Evolutionary conservation across 169 alveolate genomes (phyloP).

Genomic region (Eimeria sp.): DNA sequence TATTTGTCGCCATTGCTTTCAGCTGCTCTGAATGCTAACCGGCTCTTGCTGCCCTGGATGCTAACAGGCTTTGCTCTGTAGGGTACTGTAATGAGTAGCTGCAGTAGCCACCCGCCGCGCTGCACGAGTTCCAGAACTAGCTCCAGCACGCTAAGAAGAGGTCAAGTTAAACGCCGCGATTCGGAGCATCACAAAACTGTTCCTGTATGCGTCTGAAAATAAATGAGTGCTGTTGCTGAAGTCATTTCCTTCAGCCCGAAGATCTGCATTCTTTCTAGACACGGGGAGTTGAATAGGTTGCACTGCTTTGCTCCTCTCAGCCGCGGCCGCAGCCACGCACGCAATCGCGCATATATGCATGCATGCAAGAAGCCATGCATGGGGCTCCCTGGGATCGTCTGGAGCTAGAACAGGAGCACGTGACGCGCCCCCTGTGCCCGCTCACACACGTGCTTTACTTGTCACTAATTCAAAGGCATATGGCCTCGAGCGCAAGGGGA

Average conservation of each 20-base stretch:
- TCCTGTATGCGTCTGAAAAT: constrained; percentile 12
- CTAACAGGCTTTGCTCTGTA: neutral
- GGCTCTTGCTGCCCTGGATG: neutral
- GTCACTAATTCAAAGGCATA: neutral
- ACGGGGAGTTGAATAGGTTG: neutral
- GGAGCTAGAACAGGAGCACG: constrained; percentile 25
- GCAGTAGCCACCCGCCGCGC: neutral
- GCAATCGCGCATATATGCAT: constrained; percentile 3
- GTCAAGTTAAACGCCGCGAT: constrained; percentile 15
- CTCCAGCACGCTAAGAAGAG: neutral
- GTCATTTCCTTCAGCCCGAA: constrained; percentile 1
- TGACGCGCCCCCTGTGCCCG: constrained; percentile 11
- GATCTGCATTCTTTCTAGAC: constrained; percentile 20
- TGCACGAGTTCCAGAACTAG: neutral
- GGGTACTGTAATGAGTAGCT: neutral
- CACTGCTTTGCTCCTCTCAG: constrained; percentile 12
- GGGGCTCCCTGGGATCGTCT: constrained; percentile 18
- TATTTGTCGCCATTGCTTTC: neutral
- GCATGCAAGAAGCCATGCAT: constrained; percentile 8
- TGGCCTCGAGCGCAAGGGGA: neutral
- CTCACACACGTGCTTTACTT: constrained; percentile 25
- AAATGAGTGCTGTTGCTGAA: neutral
- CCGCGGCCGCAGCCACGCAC: constrained; percentile 4
- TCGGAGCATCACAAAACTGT: constrained; percentile 12
- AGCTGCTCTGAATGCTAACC: neutral